Evolutionary conservation across 495 filamentous ascomycete genomes (phyloP), one percentile per base, ranked within the genome.

Genomic region (Oidiodendron maius): DNA sequence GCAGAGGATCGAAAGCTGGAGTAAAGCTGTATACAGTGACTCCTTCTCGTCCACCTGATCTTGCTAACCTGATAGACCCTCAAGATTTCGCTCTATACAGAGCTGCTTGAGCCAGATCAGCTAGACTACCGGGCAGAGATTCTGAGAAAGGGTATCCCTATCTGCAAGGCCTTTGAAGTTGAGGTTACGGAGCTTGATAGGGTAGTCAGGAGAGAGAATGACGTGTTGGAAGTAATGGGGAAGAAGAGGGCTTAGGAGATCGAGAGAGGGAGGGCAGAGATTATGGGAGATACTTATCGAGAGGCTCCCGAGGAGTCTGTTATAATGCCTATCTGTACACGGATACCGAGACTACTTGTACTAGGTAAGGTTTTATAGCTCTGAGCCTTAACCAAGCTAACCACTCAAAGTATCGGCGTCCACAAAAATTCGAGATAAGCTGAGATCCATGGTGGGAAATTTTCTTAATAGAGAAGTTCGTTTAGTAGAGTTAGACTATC

Each of bases 231-330:
- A 44, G 15, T 35, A 25, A 51, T 51, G 20, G 16, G 37, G 25
- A 17, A 51, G 15, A 51, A 44, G 21, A 51, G 48, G 40, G 40
- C 40, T 10, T 11, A 21, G 25, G 48, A 51, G 25, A 51, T 22
- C 38, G 40, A 37, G 37, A 44, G 16, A 44, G 40, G 40, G 40
- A 16, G 26, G 40, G 11, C 12, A 36, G 25, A 51, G 41, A 21
- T 51, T 44, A 36, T 44, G 4, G 23, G 8, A 22, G 40, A 51
- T n/a, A n/a, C n/a, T n/a, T n/a, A n/a, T n/a, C n/a, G n/a, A n/a
- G n/a, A n/a, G n/a, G n/a, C n/a, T n/a, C n/a, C n/a, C n/a, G n/a
- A n/a, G n/a, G n/a, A n/a, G n/a, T n/a, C n/a, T n/a, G n/a, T n/a
- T n/a, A n/a, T n/a, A n/a, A n/a, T n/a, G n/a, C n/a, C n/a, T n/a